Evolutionary conservation across 176 grass and related monocot genomes (phyloP), one percentile per base, ranked within the genome.

Genomic region (Hordeum marinum): DNA sequence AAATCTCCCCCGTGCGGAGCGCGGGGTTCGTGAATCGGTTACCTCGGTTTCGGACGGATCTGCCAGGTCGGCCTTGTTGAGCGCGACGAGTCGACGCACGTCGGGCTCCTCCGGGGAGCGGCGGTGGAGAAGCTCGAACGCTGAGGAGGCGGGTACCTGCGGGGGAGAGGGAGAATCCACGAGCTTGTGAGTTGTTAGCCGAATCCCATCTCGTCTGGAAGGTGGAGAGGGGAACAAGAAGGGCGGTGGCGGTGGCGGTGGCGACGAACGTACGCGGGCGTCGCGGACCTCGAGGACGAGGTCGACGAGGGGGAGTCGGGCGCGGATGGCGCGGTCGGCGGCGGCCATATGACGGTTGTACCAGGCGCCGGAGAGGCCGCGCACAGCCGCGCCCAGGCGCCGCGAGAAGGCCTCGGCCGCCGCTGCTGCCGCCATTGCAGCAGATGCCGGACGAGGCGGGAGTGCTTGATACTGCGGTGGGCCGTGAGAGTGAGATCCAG

Each of bases 21-120:
- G 24, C 6, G 14, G 65, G 31, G 60, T 10, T 25, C 6, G 14
- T 24, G 50, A 24, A 18, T 71, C 45, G 14, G 23, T 80, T 84
- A 97, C 94, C 87, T 94, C 83, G 17, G 89, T 92, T 29, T 79
- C 80, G 20, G 52, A 89, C 9, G 48, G 72, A 88, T 92, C 85
- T 2, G 91, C 89, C 11, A 97, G 80, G 66, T 94, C 91, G 26
- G 84, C 76, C 68, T 97, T 94, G 89, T 88, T 97, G 83, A 97
- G 85, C 14, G 82, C 83, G 31, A 92, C 45, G 2, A 90, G 58
- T 39, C 82, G 43, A 75, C 87, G 91, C 21, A 68, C 43, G 50
- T 91, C 60, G 23, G 59, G 84, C 63, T 89, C 88, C 36, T 82
- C 83, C 36, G 78, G 46, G 0, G 69, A 18, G 57, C 69, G 52